A percentile compares a stretch with the other conserved stretches of the same genome.
Conservation (phyloP, 768 basidiomycete species). For the Termitomyces sp. region DNA sequence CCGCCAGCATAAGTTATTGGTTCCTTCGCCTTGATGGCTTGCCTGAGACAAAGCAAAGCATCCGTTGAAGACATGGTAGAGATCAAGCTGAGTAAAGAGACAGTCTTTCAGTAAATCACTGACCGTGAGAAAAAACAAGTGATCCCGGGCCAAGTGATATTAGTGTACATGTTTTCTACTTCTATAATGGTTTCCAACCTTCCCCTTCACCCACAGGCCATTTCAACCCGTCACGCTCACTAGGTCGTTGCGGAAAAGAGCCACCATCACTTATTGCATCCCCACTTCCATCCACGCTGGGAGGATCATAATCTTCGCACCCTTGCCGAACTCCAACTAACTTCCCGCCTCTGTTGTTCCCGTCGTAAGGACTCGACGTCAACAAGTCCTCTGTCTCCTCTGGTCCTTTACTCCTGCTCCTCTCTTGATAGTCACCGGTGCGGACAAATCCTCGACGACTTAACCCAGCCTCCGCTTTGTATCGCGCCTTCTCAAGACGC, state of each 20-base stretch:
- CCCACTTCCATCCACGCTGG: constrained; percentile 34
- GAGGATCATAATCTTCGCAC: constrained; percentile 53
- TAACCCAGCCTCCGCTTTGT: constrained; percentile 69
- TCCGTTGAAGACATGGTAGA: constrained; percentile 36
- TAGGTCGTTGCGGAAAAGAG: constrained; percentile 3
- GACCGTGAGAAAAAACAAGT: constrained; percentile 1
- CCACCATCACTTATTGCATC: constrained; percentile 16
- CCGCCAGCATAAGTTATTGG: constrained; percentile 44
- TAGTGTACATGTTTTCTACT: neutral
- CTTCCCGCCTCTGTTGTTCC: neutral
- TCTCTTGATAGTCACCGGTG: constrained; percentile 17
- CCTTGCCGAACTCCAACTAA: constrained; percentile 1
- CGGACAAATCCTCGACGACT: constrained; percentile 54
- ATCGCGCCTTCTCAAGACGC: constrained; percentile 55
- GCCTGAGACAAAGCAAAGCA: constrained; percentile 51
- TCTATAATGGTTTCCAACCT: constrained; percentile 15
- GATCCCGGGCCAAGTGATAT: neutral
- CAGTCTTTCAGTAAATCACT: neutral
- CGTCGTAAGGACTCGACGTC: neutral
- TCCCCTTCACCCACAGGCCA: constrained; percentile 55
- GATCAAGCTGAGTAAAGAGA: neutral
- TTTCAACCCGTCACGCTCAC: constrained; percentile 50
- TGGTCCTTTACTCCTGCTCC: constrained; percentile 7
- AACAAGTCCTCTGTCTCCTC: constrained; percentile 16
- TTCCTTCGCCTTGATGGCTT: constrained; percentile 53